phyloP scores from a whole-genome alignment of 352 stramenopile species.

The Thraustotheca clavata region DNA sequence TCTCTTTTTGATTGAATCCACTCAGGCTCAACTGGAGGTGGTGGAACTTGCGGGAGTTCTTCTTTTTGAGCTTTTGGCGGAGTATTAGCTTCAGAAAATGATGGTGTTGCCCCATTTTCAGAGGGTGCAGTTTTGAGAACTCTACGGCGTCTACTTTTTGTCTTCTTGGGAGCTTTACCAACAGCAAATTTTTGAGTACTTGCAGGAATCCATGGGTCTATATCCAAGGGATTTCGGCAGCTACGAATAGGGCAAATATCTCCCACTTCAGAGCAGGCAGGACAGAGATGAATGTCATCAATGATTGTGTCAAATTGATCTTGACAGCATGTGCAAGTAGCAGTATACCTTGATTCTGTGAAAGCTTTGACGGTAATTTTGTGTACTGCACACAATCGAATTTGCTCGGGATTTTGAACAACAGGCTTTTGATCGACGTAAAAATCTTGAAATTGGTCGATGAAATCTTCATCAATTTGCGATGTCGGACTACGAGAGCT shows the following conservation, averaged over 20 bases:
- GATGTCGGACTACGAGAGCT: too few species aligned
- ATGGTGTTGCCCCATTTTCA: neutral
- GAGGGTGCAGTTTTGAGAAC: neutral
- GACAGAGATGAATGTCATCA: neutral
- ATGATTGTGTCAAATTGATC: neutral
- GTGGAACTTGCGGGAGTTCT: neutral
- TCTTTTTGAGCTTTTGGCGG: neutral
- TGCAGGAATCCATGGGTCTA: neutral
- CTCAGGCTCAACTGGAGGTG: neutral
- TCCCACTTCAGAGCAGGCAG: neutral
- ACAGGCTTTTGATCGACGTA: neutral
- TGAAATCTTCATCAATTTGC: neutral
- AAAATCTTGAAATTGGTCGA: neutral
- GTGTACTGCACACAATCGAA: neutral
- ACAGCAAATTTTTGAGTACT: neutral
- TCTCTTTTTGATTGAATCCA: slow-evolving; percentile 5
- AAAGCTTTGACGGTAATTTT: neutral
- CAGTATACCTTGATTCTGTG: neutral
- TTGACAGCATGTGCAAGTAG: neutral
- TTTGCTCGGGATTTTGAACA: neutral
- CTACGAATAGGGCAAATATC: neutral
- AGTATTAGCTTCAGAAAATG: neutral
- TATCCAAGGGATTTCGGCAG: neutral
- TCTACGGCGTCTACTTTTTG: neutral
- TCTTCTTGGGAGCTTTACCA: neutral